Evolutionary conservation across 139 green algal species (phyloP), one percentile per base, ranked within the genome.

Genomic region (Closterium sp.): DNA sequence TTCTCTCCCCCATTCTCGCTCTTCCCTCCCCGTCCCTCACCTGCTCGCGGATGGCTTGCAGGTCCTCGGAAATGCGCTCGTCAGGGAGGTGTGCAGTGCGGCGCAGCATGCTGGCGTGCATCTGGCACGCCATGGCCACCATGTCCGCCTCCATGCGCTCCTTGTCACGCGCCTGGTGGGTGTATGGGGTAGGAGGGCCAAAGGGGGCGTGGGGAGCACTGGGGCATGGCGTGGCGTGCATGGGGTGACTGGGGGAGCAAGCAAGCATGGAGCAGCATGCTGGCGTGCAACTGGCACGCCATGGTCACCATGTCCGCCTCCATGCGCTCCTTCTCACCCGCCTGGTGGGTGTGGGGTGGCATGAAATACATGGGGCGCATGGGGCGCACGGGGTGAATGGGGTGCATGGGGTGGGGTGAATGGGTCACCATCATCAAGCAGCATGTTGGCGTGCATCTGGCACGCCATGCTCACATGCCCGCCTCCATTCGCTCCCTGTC

Each of bases 401-500:
- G 32, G 32, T 38, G 32, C 32, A 38, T 38, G 32, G 32, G 32
- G 32, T n/a, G n/a, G n/a, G n/a, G n/a, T n/a, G n/a, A n/a, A n/a
- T n/a, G n/a, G n/a, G n/a, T n/a, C n/a, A n/a, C n/a, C n/a, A n/a
- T n/a, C n/a, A n/a, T n/a, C n/a, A n/a, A 31, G 30, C 50, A 97
- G 90, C 94, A 95, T 95, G 79, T 92, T 96, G 21, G 29, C 34
- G 92, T 97, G 92, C 93, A 97, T 87, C 93, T 97, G 94, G 28
- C 94, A 94, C 17, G 96, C 96, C 86, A 95, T 93, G 7, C 92
- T 85, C 30, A 97, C 95, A 98, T 94, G 85, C 97, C 95, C 4
- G 90, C 86, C 94, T 98, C 97, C 50, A 99, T 95, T 0, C 89
- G 92, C 19, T 95, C 96, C 30, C 96, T 96, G 91, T 99, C 97